phyloP scores from a whole-genome alignment of 345 rosid species.

The Theobroma cacao region DNA sequence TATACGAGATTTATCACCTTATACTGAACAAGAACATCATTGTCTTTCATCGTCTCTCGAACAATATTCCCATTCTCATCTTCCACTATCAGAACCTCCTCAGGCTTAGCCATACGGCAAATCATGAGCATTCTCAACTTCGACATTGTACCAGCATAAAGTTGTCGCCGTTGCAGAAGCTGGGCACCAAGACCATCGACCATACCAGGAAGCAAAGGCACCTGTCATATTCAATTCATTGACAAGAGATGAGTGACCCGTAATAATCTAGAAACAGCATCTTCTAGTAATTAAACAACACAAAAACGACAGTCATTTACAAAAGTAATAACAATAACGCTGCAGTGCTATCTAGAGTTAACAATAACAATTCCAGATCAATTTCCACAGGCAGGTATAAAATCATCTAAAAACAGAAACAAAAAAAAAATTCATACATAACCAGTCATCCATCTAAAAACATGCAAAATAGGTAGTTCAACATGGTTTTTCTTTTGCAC shows the following conservation, averaged over 20 bases:
- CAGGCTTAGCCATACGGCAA: slow-evolving; percentile 99
- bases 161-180: slow-evolving; percentile 83
- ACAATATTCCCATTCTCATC: slow-evolving; percentile 99
- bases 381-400: not conserved
- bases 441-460: not conserved
- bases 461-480: not conserved
- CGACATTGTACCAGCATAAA: slow-evolving; percentile 82
- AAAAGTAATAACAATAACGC: not conserved
- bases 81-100: slow-evolving; percentile 97
- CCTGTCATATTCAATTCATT: slow-evolving; percentile 37
- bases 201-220: slow-evolving; percentile 73
- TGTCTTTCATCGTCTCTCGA: slow-evolving; percentile 98
- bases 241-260: slow-evolving; percentile 11
- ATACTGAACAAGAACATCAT: slow-evolving; percentile 98
- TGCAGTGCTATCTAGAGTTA: not conserved
- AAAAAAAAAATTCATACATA: not conserved
- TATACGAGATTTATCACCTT: slow-evolving; percentile 49
- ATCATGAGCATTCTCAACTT: slow-evolving; percentile 94
- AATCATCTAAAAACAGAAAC: not conserved
- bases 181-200: slow-evolving; percentile 83
- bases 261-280: not conserved
- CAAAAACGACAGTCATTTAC: not conserved
- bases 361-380: not conserved
- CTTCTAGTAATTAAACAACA: not conserved
- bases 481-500: not conserved